Percentiles rank a stretch among this genome's conserved stretches.
Conservation (phyloP, 1,139 yeast genomes). For the Magnusiomyces paraingens region DNA sequence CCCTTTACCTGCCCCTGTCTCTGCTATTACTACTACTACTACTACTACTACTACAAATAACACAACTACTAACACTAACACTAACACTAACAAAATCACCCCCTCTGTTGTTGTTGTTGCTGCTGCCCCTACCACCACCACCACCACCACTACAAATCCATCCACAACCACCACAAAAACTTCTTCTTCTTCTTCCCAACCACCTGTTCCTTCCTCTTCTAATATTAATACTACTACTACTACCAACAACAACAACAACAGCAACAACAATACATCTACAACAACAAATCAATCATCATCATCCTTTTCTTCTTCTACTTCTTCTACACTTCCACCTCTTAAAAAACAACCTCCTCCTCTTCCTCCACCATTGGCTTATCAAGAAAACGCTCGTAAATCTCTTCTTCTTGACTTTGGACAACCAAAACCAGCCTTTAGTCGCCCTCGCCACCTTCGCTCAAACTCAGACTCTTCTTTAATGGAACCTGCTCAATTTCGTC, state of each 20-base stretch:
- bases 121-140: background rate
- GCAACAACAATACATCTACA: no score
- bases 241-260: no score
- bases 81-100: background rate
- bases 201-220: constrained; percentile 2
- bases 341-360: background rate
- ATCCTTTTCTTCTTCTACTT: constrained; percentile 3
- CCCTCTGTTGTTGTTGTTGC: background rate
- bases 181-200: background rate
- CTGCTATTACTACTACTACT: background rate
- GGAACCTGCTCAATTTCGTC: constrained; percentile 18
- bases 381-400: no score
- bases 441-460: constrained; percentile 18
- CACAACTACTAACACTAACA: background rate
- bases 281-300: no score
- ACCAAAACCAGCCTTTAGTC: constrained; percentile 2
- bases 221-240: constrained; percentile 6
- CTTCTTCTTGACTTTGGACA: no score
- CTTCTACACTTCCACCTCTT: background rate
- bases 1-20: background rate
- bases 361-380: no score
- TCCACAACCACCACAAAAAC: background rate
- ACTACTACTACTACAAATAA: background rate
- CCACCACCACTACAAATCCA: background rate
- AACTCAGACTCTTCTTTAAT: constrained; percentile 27